Base-by-base conservation (phyloP, 2,329 filamentous ascomycete species). In the Rutstroemia sp. region DNA sequence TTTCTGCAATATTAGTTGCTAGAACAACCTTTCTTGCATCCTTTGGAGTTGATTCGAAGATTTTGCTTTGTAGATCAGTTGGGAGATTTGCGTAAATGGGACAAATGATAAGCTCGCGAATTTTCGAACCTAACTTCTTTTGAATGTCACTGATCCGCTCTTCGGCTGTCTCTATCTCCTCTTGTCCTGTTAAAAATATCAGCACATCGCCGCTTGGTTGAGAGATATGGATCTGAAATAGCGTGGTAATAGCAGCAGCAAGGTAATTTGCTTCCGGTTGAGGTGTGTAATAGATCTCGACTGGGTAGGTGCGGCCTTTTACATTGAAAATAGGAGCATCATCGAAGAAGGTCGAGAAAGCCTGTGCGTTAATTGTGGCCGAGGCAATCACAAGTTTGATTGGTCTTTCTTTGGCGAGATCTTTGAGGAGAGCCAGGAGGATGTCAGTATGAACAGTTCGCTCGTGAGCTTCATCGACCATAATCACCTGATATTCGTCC, bases 401-500 rank as follows among this genome's bases (percentile, higher is more conserved):
- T 3, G 87, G 89, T 44, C 94, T 77, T 52, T 88, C 88, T 59
- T 88, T 80, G 0, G 89, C 86, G 59, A 97, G 80, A 73, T 97
- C 92, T 67, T 96, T 96, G 57, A 96, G 79, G 34, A 97, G 73
- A 10, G 89, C 90, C 58, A 96, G 81, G 7, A 96, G 73, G 56
- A 99, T 92, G 71, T 99, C 94, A 0, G 92, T 96, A 53, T 90
- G 85, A 0, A 97, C 80, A 0, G 90, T 96, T 63, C 94, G 80
- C 70, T 99, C 94, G 80, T 99, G 94, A 0, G 94, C 94, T 71
- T 99, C 94, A 69, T 99, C 94, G 56, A 99, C 92, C 86, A 99
- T 96, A 61, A 99, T 74, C 10, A 86, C 89, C 4, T 89, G 88
- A 65, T 97, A 97, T n/a, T 83, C 84, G 1, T 83, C 81, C 5